phyloP scores from a whole-genome alignment of 352 stramenopile species.

The Poterioochromonas sp. region DNA sequence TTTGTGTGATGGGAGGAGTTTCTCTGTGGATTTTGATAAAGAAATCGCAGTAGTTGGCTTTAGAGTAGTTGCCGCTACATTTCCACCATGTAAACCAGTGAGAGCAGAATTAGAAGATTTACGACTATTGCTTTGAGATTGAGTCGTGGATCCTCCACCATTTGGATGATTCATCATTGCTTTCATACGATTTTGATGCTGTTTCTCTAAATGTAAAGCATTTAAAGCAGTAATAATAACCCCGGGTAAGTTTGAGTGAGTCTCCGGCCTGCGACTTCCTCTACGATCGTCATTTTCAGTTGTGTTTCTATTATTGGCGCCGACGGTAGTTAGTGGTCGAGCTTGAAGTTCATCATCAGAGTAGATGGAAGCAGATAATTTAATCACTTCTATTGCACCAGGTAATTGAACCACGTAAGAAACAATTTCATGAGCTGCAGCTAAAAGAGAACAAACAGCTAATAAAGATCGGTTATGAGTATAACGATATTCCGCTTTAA shows the following conservation, averaged over 20 bases:
- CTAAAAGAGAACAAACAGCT: background rate
- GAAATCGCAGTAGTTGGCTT: background rate
- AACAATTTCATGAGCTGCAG: background rate
- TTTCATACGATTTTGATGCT: background rate
- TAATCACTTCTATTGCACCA: background rate
- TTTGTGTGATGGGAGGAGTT: too few relatives aligned
- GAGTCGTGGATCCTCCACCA: too few relatives aligned
- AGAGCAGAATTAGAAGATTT: background rate
- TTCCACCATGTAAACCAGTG: background rate
- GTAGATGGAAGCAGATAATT: background rate
- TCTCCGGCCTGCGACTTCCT: too few relatives aligned
- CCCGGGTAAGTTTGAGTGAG: background rate
- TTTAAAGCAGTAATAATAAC: background rate
- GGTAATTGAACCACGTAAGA: background rate
- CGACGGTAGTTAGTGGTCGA: background rate
- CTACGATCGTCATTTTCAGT: too few relatives aligned
- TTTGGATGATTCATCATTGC: background rate
- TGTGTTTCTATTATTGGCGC: background rate
- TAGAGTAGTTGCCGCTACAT: background rate
- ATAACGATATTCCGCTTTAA: background rate
- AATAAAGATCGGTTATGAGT: background rate
- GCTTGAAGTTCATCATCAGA: background rate
- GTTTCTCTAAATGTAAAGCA: conserved; percentile 10
- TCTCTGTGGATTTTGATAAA: too few relatives aligned
- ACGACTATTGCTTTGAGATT: too few relatives aligned